Conservation (phyloP, 768 basidiomycete genomes). For the Podaxis sp. region DNA sequence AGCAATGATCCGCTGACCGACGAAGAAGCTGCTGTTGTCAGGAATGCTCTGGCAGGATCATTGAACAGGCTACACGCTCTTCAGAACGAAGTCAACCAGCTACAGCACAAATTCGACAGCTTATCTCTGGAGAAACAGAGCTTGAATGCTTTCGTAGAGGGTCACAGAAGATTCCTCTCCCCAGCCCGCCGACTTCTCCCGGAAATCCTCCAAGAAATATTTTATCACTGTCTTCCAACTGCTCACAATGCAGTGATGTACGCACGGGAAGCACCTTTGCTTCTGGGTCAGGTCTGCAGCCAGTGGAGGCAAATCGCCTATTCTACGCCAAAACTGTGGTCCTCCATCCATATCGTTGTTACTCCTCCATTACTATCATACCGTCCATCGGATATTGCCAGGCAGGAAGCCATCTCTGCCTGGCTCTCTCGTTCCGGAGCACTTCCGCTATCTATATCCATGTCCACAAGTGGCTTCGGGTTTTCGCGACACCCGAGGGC, state of each 20-base stretch:
- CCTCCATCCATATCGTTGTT: conserved; percentile 11
- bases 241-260: conserved; percentile 13
- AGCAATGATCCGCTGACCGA: background rate
- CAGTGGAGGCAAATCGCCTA: conserved; percentile 15
- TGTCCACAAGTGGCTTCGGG: background rate
- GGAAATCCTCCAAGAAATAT: conserved; percentile 14
- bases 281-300: conserved; percentile 15
- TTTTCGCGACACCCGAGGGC: background rate
- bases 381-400: background rate
- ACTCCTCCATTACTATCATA: background rate
- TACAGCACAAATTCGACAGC: background rate
- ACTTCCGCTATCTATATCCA: conserved; percentile 8
- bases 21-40: background rate
- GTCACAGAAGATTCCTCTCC: background rate
- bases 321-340: conserved; percentile 15
- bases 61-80: background rate
- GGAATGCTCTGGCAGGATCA: background rate
- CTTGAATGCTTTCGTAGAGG: background rate
- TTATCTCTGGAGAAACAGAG: background rate
- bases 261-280: conserved; percentile 10
- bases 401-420: background rate
- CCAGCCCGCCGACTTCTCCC: background rate
- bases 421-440: conserved; percentile 10
- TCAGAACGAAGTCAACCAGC: background rate
- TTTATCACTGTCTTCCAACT: conserved; percentile 12